These are phyloP conservation scores for Parastagonospora nodorum DNA, from an alignment of 2,329 filamentous ascomycete species.

Conservation along the genomic window DNA sequence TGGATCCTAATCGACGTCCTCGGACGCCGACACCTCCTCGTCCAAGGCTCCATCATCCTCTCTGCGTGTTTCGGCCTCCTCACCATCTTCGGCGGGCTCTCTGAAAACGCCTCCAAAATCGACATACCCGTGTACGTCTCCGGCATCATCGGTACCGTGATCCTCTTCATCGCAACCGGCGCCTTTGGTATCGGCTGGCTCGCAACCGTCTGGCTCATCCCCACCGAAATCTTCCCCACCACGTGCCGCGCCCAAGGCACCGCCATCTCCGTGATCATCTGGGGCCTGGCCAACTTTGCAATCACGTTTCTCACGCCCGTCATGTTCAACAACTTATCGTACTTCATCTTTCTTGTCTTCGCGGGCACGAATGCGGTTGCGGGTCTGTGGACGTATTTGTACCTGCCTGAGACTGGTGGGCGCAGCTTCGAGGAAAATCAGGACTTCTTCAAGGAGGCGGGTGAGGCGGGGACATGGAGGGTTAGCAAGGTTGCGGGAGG, in stretches of 20 bases:
- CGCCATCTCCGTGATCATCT: conserved; percentile 60
- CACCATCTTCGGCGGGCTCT: conserved; percentile 57
- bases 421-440: conserved; percentile 66
- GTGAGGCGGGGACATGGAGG: conserved; percentile 58
- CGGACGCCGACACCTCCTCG: conserved; percentile 59
- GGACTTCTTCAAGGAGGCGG: conserved; percentile 61
- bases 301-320: conserved; percentile 63
- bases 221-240: conserved; percentile 63
- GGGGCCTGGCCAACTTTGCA: conserved; percentile 63
- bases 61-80: conserved; percentile 58
- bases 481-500: conserved; percentile 60
- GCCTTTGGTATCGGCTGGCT: conserved; percentile 67
- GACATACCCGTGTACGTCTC: conserved; percentile 49
- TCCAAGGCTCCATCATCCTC: conserved; percentile 58
- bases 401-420: conserved; percentile 61
- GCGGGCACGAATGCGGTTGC: conserved; percentile 60
- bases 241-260: conserved; percentile 61
- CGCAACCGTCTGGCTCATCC: conserved; percentile 64
- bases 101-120: conserved; percentile 46
- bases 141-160: conserved; percentile 58
- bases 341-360: conserved; percentile 64
- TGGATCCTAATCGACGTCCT: conserved; percentile 64
- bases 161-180: conserved; percentile 62
- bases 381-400: conserved; percentile 60
- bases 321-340: conserved; percentile 64